phyloP scores from a whole-genome alignment of 2,329 filamentous ascomycete genomes.

The Exophiala dermatitidis region DNA sequence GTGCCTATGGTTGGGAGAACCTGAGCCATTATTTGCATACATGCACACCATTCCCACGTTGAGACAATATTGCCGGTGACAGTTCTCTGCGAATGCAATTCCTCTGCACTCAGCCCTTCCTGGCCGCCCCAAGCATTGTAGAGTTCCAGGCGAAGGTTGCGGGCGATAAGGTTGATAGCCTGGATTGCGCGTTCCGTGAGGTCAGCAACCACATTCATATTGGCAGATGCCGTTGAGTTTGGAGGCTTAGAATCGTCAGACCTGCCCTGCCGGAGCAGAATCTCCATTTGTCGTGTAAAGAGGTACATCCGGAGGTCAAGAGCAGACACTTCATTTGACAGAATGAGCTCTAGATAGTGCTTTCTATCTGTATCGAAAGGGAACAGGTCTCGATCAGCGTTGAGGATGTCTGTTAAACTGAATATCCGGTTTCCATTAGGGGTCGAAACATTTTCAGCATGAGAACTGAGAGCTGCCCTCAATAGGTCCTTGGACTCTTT shows the following conservation, averaged over 20 bases:
- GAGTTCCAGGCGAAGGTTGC: slow-evolving; percentile 73
- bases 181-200: slow-evolving; percentile 74
- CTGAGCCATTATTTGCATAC: slow-evolving; percentile 36
- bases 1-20: slow-evolving; percentile 10
- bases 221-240: slow-evolving; percentile 1
- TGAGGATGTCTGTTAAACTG: slow-evolving; percentile 14
- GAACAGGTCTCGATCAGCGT: slow-evolving; percentile 20
- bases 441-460: slow-evolving; percentile 8
- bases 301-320: slow-evolving; percentile 95
- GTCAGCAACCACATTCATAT: slow-evolving; percentile 61
- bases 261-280: slow-evolving; percentile 45
- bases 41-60: slow-evolving; percentile 41
- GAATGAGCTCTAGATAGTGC: slow-evolving; percentile 81
- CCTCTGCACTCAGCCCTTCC: slow-evolving; percentile 33
- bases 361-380: slow-evolving; percentile 56
- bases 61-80: slow-evolving; percentile 43
- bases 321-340: slow-evolving; percentile 89
- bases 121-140: slow-evolving; percentile 48
- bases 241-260: slow-evolving; percentile 2
- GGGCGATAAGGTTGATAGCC: slow-evolving; percentile 74
- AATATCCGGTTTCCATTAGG: slow-evolving; percentile 28
- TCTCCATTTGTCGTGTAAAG: slow-evolving; percentile 76
- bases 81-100: slow-evolving; percentile 28
- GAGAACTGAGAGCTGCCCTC: slow-evolving; percentile 42
- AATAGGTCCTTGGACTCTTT: slow-evolving; percentile 61